Evolutionary conservation across 805 yeast genomes (phyloP).

Genomic region (Kluyveromyces aestuarii): DNA sequence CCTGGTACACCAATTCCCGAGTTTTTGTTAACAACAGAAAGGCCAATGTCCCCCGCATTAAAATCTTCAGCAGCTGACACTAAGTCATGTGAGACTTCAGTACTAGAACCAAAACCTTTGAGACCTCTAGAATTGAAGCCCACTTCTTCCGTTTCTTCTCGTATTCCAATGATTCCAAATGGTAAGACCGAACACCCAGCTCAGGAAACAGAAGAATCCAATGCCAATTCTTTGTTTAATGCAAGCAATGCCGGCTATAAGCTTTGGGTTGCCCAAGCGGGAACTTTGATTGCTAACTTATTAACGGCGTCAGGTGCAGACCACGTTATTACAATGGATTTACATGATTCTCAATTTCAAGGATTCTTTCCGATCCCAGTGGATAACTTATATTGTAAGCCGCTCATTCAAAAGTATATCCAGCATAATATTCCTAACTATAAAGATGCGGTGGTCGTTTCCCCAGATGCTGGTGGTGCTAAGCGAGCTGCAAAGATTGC

Average conservation of each 20-base stretch:
- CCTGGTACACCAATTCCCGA: constrained; percentile 39
- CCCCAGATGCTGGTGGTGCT: constrained; percentile 99
- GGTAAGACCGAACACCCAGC: constrained; percentile 19
- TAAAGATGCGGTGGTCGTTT: constrained; percentile 79
- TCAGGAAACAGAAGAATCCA: constrained; percentile 12
- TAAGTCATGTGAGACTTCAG: neutral
- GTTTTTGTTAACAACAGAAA: constrained; percentile 16
- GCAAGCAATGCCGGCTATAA: constrained; percentile 60
- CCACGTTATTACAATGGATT: constrained; percentile 93
- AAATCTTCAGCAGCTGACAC: neutral
- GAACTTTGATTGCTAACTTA: constrained; percentile 82
- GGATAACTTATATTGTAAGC: constrained; percentile 85
- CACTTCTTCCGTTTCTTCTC: constrained; percentile 16
- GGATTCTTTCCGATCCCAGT: constrained; percentile 96
- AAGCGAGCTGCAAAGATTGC: constrained; percentile 93
- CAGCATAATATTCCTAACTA: constrained; percentile 67
- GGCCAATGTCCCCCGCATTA: constrained; percentile 10
- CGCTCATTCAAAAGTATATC: constrained; percentile 79
- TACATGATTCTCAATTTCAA: constrained; percentile 96
- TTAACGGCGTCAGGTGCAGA: constrained; percentile 92
- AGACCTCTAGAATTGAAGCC: neutral
- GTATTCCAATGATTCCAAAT: constrained; percentile 31
- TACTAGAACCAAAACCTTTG: neutral
- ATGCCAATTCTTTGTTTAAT: constrained; percentile 30
- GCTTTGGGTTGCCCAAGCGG: constrained; percentile 94